Evolutionary conservation across 352 stramenopile species (phyloP), one percentile per base, ranked within the genome.

Genomic region (Pythium chondricola): DNA sequence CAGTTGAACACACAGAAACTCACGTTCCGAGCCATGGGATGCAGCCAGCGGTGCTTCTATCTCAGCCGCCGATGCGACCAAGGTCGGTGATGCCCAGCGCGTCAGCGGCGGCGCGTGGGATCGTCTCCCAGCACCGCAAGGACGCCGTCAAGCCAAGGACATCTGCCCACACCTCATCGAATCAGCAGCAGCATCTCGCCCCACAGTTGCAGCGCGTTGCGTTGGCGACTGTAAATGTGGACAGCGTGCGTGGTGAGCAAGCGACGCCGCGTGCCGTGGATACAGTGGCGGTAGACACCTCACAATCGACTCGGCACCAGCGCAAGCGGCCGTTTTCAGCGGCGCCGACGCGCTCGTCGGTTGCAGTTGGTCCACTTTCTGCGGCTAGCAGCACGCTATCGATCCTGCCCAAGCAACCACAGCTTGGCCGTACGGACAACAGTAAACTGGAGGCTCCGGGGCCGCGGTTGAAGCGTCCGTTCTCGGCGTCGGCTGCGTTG

Each of bases 61-160:
- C 55, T 2, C 55, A 59, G 44, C 56, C 49, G 18, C 56, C 56
- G 30, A 56, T 45, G 29, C 43, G 56, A 10, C 56, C 56, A 14
- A 36, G 35, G 3, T 65, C 51, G 20, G 56, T 48, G 27, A 26
- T 58, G 16, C 37, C 38, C 24, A 43, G 43, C 8, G n/a, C n/a
- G n/a, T n/a, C n/a, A n/a, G n/a, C n/a, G n/a, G 43, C 24, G 39
- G 26, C 40, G 17, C 38, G 31, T 2, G 38, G 44, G 1, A 25
- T 51, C 22, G 40, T 61, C 9, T 61, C 53, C 2, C 40, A 42
- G 21, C 45, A 61, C 42, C 46, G 45, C 1, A 51, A 51, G 30
- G 45, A 52, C 18, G 24, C 17, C 9, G 29, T 11, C 16, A 32
- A 43, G 43, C n/a, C 21, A 27, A 2, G 22, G 33, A 14, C 11